Evolutionary conservation across 257 asterid species (phyloP).

Genomic region (Solanum microdontum): DNA sequence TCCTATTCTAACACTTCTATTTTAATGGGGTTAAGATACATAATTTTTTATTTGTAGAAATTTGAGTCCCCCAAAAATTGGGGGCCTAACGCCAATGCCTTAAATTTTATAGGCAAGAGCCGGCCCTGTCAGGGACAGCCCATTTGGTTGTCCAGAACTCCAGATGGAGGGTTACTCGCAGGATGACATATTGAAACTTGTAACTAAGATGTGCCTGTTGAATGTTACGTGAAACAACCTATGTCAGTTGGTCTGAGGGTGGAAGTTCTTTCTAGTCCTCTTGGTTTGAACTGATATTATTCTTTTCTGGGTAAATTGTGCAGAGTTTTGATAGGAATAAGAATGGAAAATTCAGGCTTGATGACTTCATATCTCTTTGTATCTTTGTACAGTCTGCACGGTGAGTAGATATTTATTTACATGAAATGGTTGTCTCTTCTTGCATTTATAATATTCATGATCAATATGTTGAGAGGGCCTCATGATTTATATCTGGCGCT

Average conservation of each 20-base stretch:
- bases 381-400: conserved; percentile 76
- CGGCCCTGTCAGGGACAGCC: background rate
- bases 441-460: conserved; percentile 1
- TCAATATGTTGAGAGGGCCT: background rate
- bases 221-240: background rate
- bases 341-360: conserved; percentile 65
- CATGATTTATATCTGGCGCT: background rate
- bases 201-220: background rate
- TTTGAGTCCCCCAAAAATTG: too few species aligned
- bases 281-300: background rate
- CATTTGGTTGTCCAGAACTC: background rate
- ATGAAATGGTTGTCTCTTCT: background rate
- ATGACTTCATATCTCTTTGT: conserved; percentile 63
- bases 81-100: too few species aligned
- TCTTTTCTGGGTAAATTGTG: background rate
- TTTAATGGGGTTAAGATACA: too few species aligned
- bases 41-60: too few species aligned
- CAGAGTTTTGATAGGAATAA: conserved; percentile 70
- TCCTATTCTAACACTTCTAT: too few species aligned
- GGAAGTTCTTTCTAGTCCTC: background rate
- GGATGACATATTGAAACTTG: background rate
- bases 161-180: background rate
- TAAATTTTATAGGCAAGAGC: too few species aligned
- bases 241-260: background rate
- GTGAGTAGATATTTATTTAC: conserved; percentile 18